These are phyloP conservation scores for Lasiosphaeris hirsuta DNA, from an alignment of 495 filamentous ascomycete species.

Conservation along the genomic window DNA sequence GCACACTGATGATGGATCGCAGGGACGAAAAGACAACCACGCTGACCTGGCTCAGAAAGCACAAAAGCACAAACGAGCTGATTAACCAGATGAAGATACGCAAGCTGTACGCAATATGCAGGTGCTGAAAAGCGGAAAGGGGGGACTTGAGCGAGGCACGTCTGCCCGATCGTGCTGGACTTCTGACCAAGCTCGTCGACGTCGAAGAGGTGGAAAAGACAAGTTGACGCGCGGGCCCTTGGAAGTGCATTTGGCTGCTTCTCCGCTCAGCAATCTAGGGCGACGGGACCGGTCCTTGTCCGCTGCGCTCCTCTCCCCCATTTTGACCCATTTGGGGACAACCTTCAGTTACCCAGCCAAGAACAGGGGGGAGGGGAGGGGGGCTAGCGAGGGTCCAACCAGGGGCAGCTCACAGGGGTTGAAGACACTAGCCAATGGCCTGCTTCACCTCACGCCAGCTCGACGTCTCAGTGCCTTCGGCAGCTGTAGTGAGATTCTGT, in stretches of 20 bases:
- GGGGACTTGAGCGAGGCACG: not conserved
- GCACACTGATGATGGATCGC: too few relatives aligned
- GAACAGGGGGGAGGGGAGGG: conserved; percentile 2
- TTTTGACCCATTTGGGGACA: too few relatives aligned
- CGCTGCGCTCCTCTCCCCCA: not conserved
- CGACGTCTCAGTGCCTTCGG: conserved; percentile 8
- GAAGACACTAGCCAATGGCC: conserved; percentile 2
- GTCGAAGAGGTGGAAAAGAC: not conserved
- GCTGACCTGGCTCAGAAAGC: too few relatives aligned
- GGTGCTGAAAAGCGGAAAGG: not conserved
- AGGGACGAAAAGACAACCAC: too few relatives aligned
- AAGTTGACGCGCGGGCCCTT: conserved; percentile 6
- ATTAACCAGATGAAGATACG: too few relatives aligned
- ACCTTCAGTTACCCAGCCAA: not conserved
- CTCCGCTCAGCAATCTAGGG: conserved; percentile 12
- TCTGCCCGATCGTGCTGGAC: conserved; percentile 8
- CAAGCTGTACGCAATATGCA: too few relatives aligned
- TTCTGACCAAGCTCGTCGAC: conserved; percentile 5
- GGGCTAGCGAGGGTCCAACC: conserved; percentile 11
- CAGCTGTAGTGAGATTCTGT: too few relatives aligned
- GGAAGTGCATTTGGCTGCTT: conserved; percentile 8
- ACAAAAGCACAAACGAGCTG: too few relatives aligned
- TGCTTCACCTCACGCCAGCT: conserved; percentile 1
- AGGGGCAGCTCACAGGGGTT: not conserved
- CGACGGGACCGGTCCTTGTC: conserved; percentile 9